These are phyloP conservation scores for Tricholoma furcatifolium DNA, from an alignment of 768 basidiomycete genomes.

Conservation along the genomic window DNA sequence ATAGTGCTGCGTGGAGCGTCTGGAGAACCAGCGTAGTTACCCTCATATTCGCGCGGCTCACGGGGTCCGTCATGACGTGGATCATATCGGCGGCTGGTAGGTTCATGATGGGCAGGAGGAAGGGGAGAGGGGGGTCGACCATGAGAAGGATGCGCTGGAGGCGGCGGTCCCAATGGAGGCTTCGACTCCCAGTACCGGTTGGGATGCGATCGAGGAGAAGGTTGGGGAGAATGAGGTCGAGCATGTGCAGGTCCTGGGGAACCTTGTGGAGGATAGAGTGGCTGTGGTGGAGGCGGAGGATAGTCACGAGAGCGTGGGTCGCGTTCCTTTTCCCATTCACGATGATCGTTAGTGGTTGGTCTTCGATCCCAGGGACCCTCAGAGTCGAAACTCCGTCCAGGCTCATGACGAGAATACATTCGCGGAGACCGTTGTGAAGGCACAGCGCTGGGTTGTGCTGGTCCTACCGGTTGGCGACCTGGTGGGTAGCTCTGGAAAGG, in stretches of 20 bases:
- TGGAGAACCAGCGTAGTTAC: slow-evolving; percentile 46
- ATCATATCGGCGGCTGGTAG: slow-evolving; percentile 57
- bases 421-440: slow-evolving; percentile 61
- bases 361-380: slow-evolving; percentile 66
- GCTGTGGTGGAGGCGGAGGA: slow-evolving; percentile 27
- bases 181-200: slow-evolving; percentile 64
- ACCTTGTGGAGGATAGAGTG: slow-evolving; percentile 41
- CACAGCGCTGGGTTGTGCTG: slow-evolving; percentile 43
- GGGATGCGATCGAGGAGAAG: slow-evolving; percentile 57
- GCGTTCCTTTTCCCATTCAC: slow-evolving; percentile 51
- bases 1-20: slow-evolving; percentile 36
- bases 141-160: slow-evolving; percentile 27
- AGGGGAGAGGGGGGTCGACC: slow-evolving; percentile 32
- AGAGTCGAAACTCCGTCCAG: slow-evolving; percentile 43
- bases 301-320: slow-evolving; percentile 48
- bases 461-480: slow-evolving; percentile 47
- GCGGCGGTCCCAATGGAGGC: slow-evolving; percentile 33
- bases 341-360: slow-evolving; percentile 41
- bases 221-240: slow-evolving; percentile 47
- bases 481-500: slow-evolving; percentile 48
- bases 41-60: slow-evolving; percentile 48
- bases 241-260: slow-evolving; percentile 37
- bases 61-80: slow-evolving; percentile 53
- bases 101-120: slow-evolving; percentile 37
- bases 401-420: slow-evolving; percentile 50